Evolutionary conservation across 768 basidiomycete genomes (phyloP).

Genomic region (Mycena alexandri): DNA sequence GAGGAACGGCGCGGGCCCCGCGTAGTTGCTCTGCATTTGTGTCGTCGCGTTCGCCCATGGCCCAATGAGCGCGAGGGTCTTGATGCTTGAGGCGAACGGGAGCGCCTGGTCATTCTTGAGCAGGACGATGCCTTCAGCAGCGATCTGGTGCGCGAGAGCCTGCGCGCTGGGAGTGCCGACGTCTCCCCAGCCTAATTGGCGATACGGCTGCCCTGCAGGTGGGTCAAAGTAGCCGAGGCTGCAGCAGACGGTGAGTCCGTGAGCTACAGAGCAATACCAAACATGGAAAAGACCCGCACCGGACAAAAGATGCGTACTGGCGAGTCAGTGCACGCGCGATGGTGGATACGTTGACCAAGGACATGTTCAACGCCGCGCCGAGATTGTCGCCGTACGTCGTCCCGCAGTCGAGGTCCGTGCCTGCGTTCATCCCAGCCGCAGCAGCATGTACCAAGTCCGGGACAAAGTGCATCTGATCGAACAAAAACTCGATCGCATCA

Average conservation of each 20-base stretch:
- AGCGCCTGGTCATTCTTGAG: slow-evolving; percentile 74
- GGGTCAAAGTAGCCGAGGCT: slow-evolving; percentile 72
- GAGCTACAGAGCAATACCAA: no score
- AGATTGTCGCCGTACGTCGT: slow-evolving; percentile 59
- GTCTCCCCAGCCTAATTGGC: slow-evolving; percentile 60
- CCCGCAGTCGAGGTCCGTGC: slow-evolving; percentile 69
- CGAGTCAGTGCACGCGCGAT: slow-evolving; percentile 58
- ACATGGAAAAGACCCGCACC: slow-evolving; percentile 47
- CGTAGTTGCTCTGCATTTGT: slow-evolving; percentile 71
- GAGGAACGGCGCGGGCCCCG: slow-evolving; percentile 67
- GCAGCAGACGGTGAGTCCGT: no score
- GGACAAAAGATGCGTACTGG: slow-evolving; percentile 66
- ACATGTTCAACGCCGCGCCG: slow-evolving; percentile 61
- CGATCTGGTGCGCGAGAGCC: slow-evolving; percentile 63
- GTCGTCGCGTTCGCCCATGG: slow-evolving; percentile 69
- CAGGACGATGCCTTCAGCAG: slow-evolving; percentile 67
- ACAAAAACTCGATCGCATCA: slow-evolving; percentile 62
- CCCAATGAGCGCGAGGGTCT: slow-evolving; percentile 68
- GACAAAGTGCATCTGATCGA: slow-evolving; percentile 58
- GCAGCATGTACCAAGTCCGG: slow-evolving; percentile 58
- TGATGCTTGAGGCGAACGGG: slow-evolving; percentile 60
- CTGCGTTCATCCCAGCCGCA: slow-evolving; percentile 63
- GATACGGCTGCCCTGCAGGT: slow-evolving; percentile 60
- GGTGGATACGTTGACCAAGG: slow-evolving; percentile 57
- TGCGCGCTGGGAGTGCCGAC: slow-evolving; percentile 62